These are phyloP conservation scores for Sclerotinia trifoliorum DNA, from an alignment of 2,329 filamentous ascomycete genomes.

Conservation along the genomic window DNA sequence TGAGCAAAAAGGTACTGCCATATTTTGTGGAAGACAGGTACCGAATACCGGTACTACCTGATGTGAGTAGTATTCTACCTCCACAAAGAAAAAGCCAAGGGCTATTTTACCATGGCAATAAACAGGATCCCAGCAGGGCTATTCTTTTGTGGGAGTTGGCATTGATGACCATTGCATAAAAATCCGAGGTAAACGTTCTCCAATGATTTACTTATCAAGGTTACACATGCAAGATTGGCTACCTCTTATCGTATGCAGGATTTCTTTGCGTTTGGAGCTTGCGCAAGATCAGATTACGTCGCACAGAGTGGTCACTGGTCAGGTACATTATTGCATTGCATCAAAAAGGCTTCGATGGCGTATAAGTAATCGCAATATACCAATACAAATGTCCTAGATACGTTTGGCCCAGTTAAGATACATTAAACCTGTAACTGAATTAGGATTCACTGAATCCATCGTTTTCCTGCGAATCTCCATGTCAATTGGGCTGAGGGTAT, in stretches of 20 bases:
- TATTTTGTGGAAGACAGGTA: background rate
- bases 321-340: background rate
- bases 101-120: background rate
- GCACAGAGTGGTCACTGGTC: background rate
- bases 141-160: background rate
- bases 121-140: background rate
- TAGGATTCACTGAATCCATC: background rate
- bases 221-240: background rate
- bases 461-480: background rate
- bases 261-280: background rate
- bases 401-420: too few species aligned
- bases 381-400: background rate
- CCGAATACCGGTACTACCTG: background rate
- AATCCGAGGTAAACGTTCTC: background rate
- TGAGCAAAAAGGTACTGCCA: background rate
- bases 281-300: background rate
- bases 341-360: background rate
- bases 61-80: background rate
- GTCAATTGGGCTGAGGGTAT: background rate
- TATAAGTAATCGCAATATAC: background rate
- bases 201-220: background rate
- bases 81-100: background rate
- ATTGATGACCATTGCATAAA: background rate
- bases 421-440: background rate
- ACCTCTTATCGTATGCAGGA: background rate